Conservation (phyloP, 352 stramenopile species). For the Globisporangium nunn region DNA sequence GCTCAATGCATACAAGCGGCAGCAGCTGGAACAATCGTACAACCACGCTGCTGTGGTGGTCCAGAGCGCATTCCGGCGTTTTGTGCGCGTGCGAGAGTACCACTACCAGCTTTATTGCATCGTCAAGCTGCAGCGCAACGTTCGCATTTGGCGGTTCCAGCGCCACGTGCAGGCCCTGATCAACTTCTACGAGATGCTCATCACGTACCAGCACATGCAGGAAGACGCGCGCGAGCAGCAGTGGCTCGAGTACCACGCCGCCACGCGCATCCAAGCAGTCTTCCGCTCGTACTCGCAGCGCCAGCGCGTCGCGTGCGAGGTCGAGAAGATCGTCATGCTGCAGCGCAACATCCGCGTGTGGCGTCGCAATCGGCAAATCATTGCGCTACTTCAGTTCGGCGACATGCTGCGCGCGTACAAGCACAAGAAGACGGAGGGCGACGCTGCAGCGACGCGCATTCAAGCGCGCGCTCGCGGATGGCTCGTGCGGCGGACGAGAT, state of each 20-base stretch:
- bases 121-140: slow-evolving; percentile 29
- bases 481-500: slow-evolving; percentile 20
- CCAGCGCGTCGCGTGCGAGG: slow-evolving; percentile 13
- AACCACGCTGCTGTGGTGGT: slow-evolving; percentile 24
- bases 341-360: slow-evolving; percentile 35
- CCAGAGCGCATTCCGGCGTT: slow-evolving; percentile 21
- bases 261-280: slow-evolving; percentile 7
- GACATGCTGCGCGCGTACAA: slow-evolving; percentile 23
- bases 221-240: slow-evolving; percentile 19
- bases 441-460: slow-evolving; percentile 16
- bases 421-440: slow-evolving; percentile 16
- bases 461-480: slow-evolving; percentile 31
- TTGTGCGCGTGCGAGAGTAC: slow-evolving; percentile 17
- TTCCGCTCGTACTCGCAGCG: slow-evolving; percentile 12
- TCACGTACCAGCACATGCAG: slow-evolving; percentile 27
- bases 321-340: slow-evolving; percentile 16
- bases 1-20: neutral
- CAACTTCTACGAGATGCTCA: slow-evolving; percentile 30
- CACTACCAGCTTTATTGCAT: slow-evolving; percentile 15
- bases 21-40: slow-evolving; percentile 6
- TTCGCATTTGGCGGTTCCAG: slow-evolving; percentile 29
- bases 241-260: slow-evolving; percentile 7
- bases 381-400: slow-evolving; percentile 24
- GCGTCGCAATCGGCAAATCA: slow-evolving; percentile 28
- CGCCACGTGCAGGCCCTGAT: slow-evolving; percentile 24